A percentile compares a stretch with the other conserved stretches of the same genome.
Evolutionary conservation across 352 stramenopile genomes (phyloP).

Genomic region (Globisporangium orthogonon): DNA sequence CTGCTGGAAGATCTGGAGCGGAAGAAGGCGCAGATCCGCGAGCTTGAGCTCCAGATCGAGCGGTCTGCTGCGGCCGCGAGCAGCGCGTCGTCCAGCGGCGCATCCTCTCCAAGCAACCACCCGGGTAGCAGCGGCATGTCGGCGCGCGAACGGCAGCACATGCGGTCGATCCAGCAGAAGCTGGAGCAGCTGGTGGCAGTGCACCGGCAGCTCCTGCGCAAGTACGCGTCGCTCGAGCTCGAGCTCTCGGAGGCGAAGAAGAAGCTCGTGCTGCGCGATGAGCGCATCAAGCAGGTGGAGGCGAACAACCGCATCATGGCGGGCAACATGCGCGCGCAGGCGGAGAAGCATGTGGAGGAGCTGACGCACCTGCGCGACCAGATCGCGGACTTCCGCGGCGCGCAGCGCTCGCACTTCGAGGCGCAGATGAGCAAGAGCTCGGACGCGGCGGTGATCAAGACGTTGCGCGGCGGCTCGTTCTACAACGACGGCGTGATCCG

Average conservation of each 20-base stretch:
- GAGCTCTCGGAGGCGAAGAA: slow-evolving; percentile 86
- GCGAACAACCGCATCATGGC: slow-evolving; percentile 84
- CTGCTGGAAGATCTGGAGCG: slow-evolving; percentile 63
- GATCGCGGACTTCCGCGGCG: slow-evolving; percentile 76
- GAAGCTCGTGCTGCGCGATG: slow-evolving; percentile 85
- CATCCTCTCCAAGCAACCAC: slow-evolving; percentile 19
- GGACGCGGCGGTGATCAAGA: slow-evolving; percentile 48
- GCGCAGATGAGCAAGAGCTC: slow-evolving; percentile 47
- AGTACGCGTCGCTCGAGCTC: slow-evolving; percentile 87
- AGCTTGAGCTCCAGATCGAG: slow-evolving; percentile 55
- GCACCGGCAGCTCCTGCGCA: slow-evolving; percentile 85
- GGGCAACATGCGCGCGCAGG: slow-evolving; percentile 84
- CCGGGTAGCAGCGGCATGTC: slow-evolving; percentile 52
- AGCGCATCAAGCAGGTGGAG: slow-evolving; percentile 89
- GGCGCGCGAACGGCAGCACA: slow-evolving; percentile 76
- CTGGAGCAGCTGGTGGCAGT: slow-evolving; percentile 89
- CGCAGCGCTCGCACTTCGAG: slow-evolving; percentile 74
- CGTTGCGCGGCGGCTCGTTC: slow-evolving; percentile 55
- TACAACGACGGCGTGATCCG: slow-evolving; percentile 66
- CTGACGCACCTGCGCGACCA: slow-evolving; percentile 81
- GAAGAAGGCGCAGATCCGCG: slow-evolving; percentile 51
- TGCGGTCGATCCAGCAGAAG: slow-evolving; percentile 88
- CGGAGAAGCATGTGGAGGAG: slow-evolving; percentile 86
- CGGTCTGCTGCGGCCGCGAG: slow-evolving; percentile 13
- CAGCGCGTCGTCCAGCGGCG: slow-evolving; percentile 11